Evolutionary conservation across 345 rosid species (phyloP).

Genomic region (Lepidium didymum): DNA sequence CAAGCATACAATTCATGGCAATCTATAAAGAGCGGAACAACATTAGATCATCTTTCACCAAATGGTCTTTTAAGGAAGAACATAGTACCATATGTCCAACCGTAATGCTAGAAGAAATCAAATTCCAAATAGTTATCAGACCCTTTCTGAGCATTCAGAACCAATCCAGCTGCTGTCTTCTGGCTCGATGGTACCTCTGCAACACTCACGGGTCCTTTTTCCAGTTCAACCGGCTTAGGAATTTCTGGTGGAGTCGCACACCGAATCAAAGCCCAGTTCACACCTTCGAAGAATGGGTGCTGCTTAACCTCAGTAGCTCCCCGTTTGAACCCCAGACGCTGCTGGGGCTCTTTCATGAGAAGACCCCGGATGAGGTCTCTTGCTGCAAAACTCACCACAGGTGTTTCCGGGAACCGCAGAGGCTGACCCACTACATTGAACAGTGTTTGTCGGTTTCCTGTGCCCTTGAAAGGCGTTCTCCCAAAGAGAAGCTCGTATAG

Average conservation of each 20-base stretch:
- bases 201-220: conserved; percentile 35
- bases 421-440: conserved; percentile 93
- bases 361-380: conserved; percentile 75
- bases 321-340: conserved; percentile 72
- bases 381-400: conserved; percentile 72
- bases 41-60: conserved; percentile 22
- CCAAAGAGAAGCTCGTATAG: conserved; percentile 80
- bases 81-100: conserved; percentile 32
- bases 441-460: conserved; percentile 76
- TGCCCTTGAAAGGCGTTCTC: conserved; percentile 89
- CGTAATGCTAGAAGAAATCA: conserved; percentile 75
- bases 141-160: conserved; percentile 45
- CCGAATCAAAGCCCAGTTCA: conserved; percentile 87
- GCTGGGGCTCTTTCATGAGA: conserved; percentile 84
- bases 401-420: conserved; percentile 77
- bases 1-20: conserved; percentile 36
- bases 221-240: conserved; percentile 73
- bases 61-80: conserved; percentile 16
- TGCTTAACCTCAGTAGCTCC: conserved; percentile 95
- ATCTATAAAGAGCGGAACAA: conserved; percentile 32
- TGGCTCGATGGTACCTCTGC: conserved; percentile 43
- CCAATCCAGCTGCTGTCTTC: conserved; percentile 33
- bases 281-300: conserved; percentile 88
- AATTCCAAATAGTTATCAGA: conserved; percentile 81
- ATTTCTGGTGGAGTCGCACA: conserved; percentile 86